Evolutionary conservation across 2,329 filamentous ascomycete species (phyloP).

Genomic region (Colletotrichum scovillei): DNA sequence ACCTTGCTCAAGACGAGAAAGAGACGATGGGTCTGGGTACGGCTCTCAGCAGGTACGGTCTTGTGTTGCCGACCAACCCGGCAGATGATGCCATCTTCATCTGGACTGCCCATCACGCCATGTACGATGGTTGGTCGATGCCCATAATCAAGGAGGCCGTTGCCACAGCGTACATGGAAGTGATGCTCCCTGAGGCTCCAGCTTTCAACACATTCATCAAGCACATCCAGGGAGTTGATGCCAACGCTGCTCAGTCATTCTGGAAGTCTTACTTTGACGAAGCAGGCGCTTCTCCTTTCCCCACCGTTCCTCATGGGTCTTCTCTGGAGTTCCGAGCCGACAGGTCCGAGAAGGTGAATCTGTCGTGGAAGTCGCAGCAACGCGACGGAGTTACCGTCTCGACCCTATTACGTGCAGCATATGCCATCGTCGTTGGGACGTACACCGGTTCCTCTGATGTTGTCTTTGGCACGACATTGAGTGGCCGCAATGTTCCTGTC

Average conservation of each 20-base stretch:
- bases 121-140: conserved; percentile 37
- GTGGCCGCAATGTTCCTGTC: conserved; percentile 37
- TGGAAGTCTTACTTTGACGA: neutral
- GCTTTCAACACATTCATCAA: conserved; percentile 1
- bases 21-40: neutral
- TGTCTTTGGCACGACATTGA: conserved; percentile 52
- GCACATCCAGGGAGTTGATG: neutral
- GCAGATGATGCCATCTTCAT: neutral
- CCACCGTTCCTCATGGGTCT: neutral
- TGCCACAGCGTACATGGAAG: neutral
- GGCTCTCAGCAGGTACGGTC: neutral
- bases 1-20: neutral
- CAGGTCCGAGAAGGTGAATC: neutral
- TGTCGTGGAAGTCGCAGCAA: neutral
- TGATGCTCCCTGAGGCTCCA: neutral
- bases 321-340: neutral
- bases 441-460: conserved; percentile 50
- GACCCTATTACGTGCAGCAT: conserved; percentile 53
- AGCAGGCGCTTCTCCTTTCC: neutral
- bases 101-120: conserved; percentile 34
- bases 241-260: neutral
- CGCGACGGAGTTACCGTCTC: neutral
- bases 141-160: neutral
- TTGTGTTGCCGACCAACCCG: neutral
- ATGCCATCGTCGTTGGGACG: conserved; percentile 50